Evolutionary conservation across 495 filamentous ascomycete genomes (phyloP), one percentile per base, ranked within the genome.

Genomic region (Xylaria bambusicola): DNA sequence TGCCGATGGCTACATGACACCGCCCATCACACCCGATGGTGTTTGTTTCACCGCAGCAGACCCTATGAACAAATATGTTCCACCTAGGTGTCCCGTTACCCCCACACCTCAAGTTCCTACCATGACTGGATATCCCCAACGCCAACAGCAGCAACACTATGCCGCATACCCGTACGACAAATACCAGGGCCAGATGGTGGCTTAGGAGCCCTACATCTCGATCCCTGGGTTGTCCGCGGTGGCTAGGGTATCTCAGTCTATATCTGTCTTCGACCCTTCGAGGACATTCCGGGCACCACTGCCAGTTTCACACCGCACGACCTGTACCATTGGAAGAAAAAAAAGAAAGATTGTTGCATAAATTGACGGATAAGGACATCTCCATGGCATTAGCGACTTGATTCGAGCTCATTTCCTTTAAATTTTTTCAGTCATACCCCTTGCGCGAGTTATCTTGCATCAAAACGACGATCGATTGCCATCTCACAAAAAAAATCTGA

Each of bases 11-110:
- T 93, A 93, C 70, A 84, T 94, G 57, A 98, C 94, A 21, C 94
- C 94, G 18, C 94, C 94, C 2, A 96, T 98, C 68, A 98, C 95
- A 0, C 94, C 94, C n/a, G 92, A 95, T 63, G 87, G 86, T 20
- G 82, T 85, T 53, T 82, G 78, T 51, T 90, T 86, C 36, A 73
- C 73, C 42, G 74, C 74, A 40, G 27, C 46, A 6, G 73, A 74
- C 31, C 70, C 71, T 47, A 75, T 73, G 56, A 77, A 81, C 63
- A 78, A 76, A 51, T 77, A 80, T 40, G 66, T 68, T 23, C 77
- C 78, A 45, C 75, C 76, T 35, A 73, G 80, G 33, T 80, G 81
- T 60, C 81, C 82, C 0, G 77, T 83, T 26, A 84, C 81, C 6
- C 80, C 82, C 26, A 82, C 78, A 1, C 79, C 80, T 23, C 77